Conservation (phyloP, 2,329 filamentous ascomycete genomes). For the Diaporthe nobilis region DNA sequence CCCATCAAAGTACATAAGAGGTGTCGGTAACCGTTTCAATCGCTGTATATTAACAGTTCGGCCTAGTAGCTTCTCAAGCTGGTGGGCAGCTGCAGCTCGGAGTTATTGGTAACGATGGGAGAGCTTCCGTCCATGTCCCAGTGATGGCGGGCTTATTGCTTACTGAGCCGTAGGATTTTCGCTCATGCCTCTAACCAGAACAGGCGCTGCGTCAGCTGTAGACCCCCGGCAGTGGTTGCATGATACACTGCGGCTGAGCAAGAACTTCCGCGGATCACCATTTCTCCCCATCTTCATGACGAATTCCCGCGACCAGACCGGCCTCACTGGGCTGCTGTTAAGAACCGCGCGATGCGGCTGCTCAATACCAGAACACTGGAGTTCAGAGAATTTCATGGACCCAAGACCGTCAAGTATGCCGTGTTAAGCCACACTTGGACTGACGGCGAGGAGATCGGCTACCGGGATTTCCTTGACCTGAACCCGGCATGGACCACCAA, state of each 20-base stretch:
- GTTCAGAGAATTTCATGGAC: conserved; percentile 17
- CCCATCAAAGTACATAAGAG: neutral
- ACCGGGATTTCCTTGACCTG: conserved; percentile 42
- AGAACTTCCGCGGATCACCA: neutral
- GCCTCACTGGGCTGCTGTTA: neutral
- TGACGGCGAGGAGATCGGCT: conserved; percentile 45
- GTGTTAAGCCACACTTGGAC: conserved; percentile 49
- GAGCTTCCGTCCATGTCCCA: neutral
- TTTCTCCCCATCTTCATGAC: neutral
- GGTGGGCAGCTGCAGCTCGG: neutral
- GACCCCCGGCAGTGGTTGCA: neutral
- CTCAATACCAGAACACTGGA: conserved; percentile 19
- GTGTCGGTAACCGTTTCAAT: neutral
- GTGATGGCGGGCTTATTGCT: neutral
- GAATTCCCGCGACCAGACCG: neutral
- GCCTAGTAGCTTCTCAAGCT: neutral
- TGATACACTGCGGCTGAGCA: neutral
- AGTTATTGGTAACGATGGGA: neutral
- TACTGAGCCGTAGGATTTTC: no score
- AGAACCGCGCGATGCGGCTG: conserved; percentile 21
- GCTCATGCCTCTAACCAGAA: neutral
- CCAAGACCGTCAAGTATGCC: conserved; percentile 41
- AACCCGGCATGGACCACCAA: conserved; percentile 2
- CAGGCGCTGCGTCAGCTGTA: neutral
- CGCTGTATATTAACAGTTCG: neutral